Evolutionary conservation across 305 asterid species (phyloP).

Genomic region (Fraxinus baroniana): DNA sequence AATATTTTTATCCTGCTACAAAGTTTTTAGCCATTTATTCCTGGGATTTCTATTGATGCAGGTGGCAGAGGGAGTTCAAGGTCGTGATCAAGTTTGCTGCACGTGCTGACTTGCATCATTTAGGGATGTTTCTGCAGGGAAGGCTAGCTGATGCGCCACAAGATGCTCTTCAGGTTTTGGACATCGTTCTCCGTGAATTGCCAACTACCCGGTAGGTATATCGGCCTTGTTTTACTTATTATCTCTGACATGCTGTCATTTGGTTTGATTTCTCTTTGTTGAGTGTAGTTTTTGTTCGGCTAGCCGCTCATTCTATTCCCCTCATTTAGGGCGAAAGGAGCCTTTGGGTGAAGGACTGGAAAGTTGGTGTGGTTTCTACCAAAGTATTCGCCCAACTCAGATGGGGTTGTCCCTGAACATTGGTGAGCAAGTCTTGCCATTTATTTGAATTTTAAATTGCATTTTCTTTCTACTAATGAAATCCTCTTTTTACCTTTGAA

Average conservation of each 20-base stretch:
- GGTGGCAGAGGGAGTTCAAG: constrained; percentile 82
- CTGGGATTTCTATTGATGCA: constrained; percentile 29
- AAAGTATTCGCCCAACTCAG: constrained; percentile 98
- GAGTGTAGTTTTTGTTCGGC: constrained; percentile 64
- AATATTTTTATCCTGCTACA: background rate
- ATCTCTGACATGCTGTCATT: background rate
- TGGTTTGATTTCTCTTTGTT: constrained; percentile 14
- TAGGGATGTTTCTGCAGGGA: constrained; percentile 88
- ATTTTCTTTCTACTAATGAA: background rate
- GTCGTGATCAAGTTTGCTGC: constrained; percentile 90
- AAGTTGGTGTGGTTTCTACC: constrained; percentile 98
- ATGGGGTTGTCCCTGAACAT: constrained; percentile 94
- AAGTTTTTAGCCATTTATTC: constrained; percentile 2
- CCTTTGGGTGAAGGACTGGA: constrained; percentile 95
- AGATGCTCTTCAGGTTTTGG: constrained; percentile 94
- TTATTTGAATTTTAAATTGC: background rate
- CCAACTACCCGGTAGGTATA: constrained; percentile 65
- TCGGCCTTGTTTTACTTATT: background rate
- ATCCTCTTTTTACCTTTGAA: background rate
- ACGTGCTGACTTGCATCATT: constrained; percentile 91
- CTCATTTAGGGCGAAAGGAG: constrained; percentile 71
- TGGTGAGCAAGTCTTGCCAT: constrained; percentile 42
- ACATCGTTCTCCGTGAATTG: constrained; percentile 88
- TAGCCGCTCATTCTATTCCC: constrained; percentile 88
- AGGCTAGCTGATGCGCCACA: constrained; percentile 96